Percentiles rank a stretch among this genome's conserved stretches.
These are phyloP conservation scores for Oldenlandia corymbosa DNA, from an alignment of 257 asterid genomes.

Conservation along the genomic window DNA sequence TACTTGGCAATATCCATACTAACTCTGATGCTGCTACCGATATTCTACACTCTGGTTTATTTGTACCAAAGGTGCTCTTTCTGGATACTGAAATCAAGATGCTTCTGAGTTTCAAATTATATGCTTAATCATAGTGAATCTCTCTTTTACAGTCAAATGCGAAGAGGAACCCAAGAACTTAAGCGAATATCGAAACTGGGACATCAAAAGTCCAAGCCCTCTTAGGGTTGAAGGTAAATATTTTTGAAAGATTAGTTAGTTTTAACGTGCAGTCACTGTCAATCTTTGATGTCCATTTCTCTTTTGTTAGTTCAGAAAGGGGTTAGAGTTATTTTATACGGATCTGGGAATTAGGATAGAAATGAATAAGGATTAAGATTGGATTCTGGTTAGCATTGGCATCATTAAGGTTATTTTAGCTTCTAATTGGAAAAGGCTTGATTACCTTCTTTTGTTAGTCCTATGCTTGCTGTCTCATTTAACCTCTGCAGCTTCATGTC, in stretches of 20 bases:
- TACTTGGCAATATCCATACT: conserved; percentile 64
- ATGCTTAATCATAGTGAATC: conserved; percentile 1
- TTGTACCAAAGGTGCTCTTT: conserved; percentile 60
- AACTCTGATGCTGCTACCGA: conserved; percentile 76
- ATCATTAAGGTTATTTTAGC: background rate
- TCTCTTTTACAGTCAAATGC: conserved; percentile 49
- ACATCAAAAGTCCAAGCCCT: conserved; percentile 65
- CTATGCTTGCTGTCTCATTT: background rate
- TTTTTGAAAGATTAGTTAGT: background rate
- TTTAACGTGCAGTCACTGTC: background rate
- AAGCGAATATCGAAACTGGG: conserved; percentile 56
- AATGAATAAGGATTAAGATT: background rate
- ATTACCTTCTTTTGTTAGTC: background rate
- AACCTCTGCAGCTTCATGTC: background rate
- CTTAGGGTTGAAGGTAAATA: conserved; percentile 37
- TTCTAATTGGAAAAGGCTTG: background rate
- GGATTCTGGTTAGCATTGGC: background rate
- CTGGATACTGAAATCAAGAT: conserved; percentile 13
- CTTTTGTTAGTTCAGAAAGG: background rate
- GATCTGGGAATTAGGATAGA: background rate
- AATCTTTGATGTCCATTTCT: background rate
- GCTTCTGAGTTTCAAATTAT: background rate
- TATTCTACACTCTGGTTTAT: conserved; percentile 64
- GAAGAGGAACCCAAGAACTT: conserved; percentile 57
- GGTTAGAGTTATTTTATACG: no score